Percentiles rank a stretch among this genome's conserved stretches.
Evolutionary conservation across 192 early-diverging fungal species (phyloP).

Genomic region (Entomortierella chlamydospora): DNA sequence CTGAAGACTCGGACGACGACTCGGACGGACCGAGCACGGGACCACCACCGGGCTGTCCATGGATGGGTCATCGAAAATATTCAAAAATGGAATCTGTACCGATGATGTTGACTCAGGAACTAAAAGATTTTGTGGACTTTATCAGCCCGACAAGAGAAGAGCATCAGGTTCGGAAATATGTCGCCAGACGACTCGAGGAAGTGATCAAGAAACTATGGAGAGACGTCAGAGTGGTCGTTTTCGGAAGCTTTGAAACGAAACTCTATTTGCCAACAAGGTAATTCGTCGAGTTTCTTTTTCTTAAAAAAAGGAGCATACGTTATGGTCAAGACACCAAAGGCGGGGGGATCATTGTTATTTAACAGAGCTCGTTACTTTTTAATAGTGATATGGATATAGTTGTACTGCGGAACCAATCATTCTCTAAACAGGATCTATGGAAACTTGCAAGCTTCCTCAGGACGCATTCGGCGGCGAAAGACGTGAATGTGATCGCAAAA

Average conservation of each 20-base stretch:
- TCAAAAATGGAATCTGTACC: background rate
- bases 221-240: slow-evolving; percentile 66
- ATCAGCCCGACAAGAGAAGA: slow-evolving; percentile 87
- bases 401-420: background rate
- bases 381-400: slow-evolving; percentile 40
- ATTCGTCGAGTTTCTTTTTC: background rate
- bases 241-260: slow-evolving; percentile 91
- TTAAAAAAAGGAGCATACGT: too few relatives aligned
- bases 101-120: slow-evolving; percentile 67
- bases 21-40: background rate
- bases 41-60: slow-evolving; percentile 23
- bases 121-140: slow-evolving; percentile 80
- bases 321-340: too few relatives aligned
- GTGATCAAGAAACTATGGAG: slow-evolving; percentile 61
- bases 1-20: background rate
- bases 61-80: slow-evolving; percentile 33
- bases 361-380: background rate
- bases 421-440: background rate
- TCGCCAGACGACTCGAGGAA: slow-evolving; percentile 72
- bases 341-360: too few relatives aligned
- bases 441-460: slow-evolving; percentile 43
- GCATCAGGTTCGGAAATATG: slow-evolving; percentile 77
- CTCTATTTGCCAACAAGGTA: slow-evolving; percentile 91
- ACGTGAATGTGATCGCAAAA: slow-evolving; percentile 66
- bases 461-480: slow-evolving; percentile 51